Base-by-base conservation (phyloP, 2,329 filamentous ascomycete species). In the Phoma herbarum region DNA sequence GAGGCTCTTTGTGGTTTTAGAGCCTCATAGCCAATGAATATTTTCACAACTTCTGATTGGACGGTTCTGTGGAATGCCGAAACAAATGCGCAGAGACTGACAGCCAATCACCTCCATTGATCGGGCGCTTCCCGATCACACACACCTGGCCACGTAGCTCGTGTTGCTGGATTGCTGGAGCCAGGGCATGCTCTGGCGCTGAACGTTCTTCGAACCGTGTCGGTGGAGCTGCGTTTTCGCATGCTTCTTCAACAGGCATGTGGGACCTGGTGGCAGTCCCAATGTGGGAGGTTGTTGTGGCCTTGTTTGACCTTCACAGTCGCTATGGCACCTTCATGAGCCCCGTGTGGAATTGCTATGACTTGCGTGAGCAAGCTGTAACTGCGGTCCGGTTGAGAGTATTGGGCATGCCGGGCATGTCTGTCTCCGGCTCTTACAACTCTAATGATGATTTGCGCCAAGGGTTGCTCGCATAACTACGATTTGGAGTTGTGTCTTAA, bases 131-230 rank as follows among this genome's bases (percentile, higher is more conserved):
- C 26, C 47, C 39, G 37, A 59, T 54, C 56, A 51, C 50, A 35
- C 41, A 20, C 26, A 44, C 16, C 14, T 12, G 28, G 33, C 45
- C 20, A 22, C 39, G 11, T 26, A n/a, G 31, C 12, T 45, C 50
- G 43, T 53, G 45, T 31, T 42, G 12, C 29, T 26, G 14, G 4
- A 18, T 46, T 12, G 46, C 45, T 59, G 26, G 50, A 54, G 50
- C 56, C 51, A 54, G 50, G 26, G 45, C 56, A 59, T 59, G 45
- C 20, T 31, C 25, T 18, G 20, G 29, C 25, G 23, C 11, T 42
- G n/a, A 23, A 41, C 5, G 22, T 20, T 46, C 20, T 26, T 22
- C 56, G 25, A 41, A 35, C 46, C 39, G 22, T 41, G 26, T 42
- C n/a, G 33, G 31, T 33, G 20, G 28, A 51, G 33, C n/a, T 42